Percentiles rank a stretch among this genome's conserved stretches.
Conservation (phyloP, 2,329 filamentous ascomycete species). For the Cladophialophora immunda region DNA sequence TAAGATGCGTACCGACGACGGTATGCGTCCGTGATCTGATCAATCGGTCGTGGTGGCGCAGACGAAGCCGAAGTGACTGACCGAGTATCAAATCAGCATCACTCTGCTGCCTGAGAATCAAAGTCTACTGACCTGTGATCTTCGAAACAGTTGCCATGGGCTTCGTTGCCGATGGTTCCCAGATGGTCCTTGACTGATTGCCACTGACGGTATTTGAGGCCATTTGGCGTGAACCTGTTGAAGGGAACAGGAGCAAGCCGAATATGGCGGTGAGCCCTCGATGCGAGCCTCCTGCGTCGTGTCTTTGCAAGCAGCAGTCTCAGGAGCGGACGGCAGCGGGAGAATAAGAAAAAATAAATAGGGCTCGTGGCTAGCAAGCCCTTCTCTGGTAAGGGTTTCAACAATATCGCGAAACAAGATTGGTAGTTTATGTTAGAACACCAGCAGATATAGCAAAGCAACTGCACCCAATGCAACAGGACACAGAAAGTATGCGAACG, state of each 20-base stretch:
- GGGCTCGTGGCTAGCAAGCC: not conserved
- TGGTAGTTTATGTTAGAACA: not conserved
- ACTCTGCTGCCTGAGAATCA: not conserved
- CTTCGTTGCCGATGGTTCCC: constrained; percentile 4
- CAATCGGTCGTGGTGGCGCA: not conserved
- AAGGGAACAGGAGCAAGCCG: not conserved
- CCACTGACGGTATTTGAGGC: not conserved
- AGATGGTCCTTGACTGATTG: not conserved
- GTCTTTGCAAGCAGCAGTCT: not conserved
- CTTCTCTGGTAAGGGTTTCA: not conserved
- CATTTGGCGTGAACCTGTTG: not conserved
- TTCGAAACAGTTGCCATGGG: constrained; percentile 8
- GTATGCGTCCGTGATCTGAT: constrained; percentile 24
- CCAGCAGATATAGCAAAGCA: constrained; percentile 1
- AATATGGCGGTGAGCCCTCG: not conserved
- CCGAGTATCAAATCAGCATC: not conserved
- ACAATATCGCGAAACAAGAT: not conserved
- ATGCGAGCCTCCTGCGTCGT: not conserved
- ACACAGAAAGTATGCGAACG: not conserved
- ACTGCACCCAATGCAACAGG: constrained; percentile 5
- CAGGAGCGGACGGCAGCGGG: not conserved
- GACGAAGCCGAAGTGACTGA: constrained; percentile 12
- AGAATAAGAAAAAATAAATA: not conserved
- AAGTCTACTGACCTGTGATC: constrained; percentile 14
- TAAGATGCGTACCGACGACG: constrained; percentile 26